Evolutionary conservation across 352 stramenopile species (phyloP).

Genomic region (Pythium folliculosum): DNA sequence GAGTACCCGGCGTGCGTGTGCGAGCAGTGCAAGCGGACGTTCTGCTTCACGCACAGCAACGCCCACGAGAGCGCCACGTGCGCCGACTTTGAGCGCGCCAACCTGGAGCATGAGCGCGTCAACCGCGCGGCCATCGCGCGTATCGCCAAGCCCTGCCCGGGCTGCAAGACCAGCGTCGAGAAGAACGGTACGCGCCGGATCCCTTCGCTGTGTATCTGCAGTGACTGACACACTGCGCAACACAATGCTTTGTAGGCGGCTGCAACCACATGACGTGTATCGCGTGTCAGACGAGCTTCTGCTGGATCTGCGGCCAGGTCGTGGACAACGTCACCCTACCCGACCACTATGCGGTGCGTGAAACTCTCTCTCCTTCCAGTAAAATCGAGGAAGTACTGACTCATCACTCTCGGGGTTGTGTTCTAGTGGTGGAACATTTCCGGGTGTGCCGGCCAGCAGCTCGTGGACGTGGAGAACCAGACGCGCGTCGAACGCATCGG

Average conservation of each 20-base stretch:
- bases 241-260: constrained; percentile 64
- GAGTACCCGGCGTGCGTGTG: constrained; percentile 54
- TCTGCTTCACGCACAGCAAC: constrained; percentile 89
- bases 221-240: too few relatives aligned
- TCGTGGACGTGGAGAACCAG: constrained; percentile 40
- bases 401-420: too few relatives aligned
- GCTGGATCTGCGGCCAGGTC: constrained; percentile 87
- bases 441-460: constrained; percentile 71
- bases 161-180: constrained; percentile 86
- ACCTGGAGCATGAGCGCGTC: constrained; percentile 73
- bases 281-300: constrained; percentile 85
- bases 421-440: constrained; percentile 84
- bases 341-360: constrained; percentile 80
- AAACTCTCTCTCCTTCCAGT: too few relatives aligned
- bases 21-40: constrained; percentile 51
- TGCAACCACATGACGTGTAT: constrained; percentile 94
- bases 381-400: too few relatives aligned
- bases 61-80: constrained; percentile 75
- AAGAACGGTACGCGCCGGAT: constrained; percentile 76
- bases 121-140: constrained; percentile 79
- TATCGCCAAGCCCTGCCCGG: constrained; percentile 85
- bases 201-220: too few relatives aligned
- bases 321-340: constrained; percentile 88
- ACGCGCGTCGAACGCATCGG: constrained; percentile 18
- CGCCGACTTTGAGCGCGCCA: constrained; percentile 73